A percentile compares a stretch with the other conserved stretches of the same genome.
Evolutionary conservation across 202 grass and related monocot genomes (phyloP).

Genomic region (Musa balbisiana): DNA sequence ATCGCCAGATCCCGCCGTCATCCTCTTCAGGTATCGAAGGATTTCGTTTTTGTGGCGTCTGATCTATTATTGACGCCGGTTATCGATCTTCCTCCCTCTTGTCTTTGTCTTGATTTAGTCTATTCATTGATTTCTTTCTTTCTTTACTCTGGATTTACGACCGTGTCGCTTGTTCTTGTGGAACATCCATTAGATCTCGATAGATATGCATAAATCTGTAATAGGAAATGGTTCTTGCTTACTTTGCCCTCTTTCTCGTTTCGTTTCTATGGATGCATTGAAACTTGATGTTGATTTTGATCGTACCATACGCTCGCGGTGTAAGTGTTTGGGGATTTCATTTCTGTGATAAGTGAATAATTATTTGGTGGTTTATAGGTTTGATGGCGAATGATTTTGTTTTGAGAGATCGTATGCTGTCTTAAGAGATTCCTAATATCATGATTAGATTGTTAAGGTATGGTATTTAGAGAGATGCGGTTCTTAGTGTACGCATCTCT

Average conservation of each 20-base stretch:
- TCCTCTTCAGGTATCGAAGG: neutral
- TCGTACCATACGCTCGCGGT: neutral
- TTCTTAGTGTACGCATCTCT: too few species aligned
- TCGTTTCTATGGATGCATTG: neutral
- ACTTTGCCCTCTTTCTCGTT: neutral
- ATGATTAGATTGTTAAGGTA: too few species aligned
- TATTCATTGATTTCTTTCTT: neutral
- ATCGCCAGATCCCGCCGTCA: neutral
- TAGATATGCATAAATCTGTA: neutral
- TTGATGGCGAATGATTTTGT: neutral
- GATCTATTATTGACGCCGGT: too few species aligned
- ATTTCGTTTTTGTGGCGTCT: too few species aligned
- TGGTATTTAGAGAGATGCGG: too few species aligned
- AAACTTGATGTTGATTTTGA: neutral
- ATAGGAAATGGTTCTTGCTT: neutral
- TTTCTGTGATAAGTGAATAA: neutral
- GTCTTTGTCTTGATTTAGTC: neutral
- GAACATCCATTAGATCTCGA: neutral
- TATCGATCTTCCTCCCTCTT: neutral
- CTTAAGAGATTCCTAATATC: neutral
- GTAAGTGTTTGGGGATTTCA: neutral
- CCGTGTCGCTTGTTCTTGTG: neutral
- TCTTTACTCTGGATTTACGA: neutral
- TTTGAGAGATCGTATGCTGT: neutral
- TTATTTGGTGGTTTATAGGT: neutral